Conservation (phyloP, 306 rosid genomes). For the Heteromeles arbutifolia region DNA sequence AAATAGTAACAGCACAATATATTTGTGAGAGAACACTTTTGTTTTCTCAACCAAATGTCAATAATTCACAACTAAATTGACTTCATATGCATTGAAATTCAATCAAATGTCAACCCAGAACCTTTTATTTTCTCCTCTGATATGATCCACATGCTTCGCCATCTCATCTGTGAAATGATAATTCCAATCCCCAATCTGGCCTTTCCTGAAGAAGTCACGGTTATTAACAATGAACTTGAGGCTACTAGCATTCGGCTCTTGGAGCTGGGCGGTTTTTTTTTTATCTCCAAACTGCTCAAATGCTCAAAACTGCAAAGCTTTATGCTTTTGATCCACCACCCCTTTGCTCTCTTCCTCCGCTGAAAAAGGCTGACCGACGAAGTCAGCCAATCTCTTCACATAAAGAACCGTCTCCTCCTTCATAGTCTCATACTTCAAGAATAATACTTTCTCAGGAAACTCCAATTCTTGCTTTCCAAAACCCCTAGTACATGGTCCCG, state of each 20-base stretch:
- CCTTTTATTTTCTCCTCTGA: neutral
- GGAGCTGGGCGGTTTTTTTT: slow-evolving; percentile 1
- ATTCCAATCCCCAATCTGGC: neutral
- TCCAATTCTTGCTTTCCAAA: slow-evolving; percentile 37
- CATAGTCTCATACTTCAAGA: slow-evolving; percentile 35
- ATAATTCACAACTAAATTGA: too few species aligned
- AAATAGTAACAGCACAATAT: too few species aligned
- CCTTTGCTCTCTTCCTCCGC: slow-evolving; percentile 27
- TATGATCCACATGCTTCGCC: neutral
- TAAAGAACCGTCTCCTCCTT: neutral
- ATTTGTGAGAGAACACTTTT: too few species aligned
- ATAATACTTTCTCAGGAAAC: slow-evolving; percentile 23
- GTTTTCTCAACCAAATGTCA: too few species aligned
- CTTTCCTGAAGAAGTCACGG: neutral
- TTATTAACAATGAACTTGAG: neutral
- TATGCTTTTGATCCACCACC: slow-evolving; percentile 19
- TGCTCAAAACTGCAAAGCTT: slow-evolving; percentile 34
- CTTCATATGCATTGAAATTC: too few species aligned
- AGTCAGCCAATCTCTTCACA: slow-evolving; percentile 21
- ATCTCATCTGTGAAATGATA: neutral
- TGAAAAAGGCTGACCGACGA: slow-evolving; percentile 30
- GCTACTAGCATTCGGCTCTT: too few species aligned
- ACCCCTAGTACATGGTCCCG: slow-evolving; percentile 35
- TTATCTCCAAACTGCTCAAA: slow-evolving; percentile 29
- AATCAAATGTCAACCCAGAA: neutral